Percentiles rank a stretch among this genome's conserved stretches.
Conservation (phyloP, 768 basidiomycete genomes). For the Lentinula detonsa region DNA sequence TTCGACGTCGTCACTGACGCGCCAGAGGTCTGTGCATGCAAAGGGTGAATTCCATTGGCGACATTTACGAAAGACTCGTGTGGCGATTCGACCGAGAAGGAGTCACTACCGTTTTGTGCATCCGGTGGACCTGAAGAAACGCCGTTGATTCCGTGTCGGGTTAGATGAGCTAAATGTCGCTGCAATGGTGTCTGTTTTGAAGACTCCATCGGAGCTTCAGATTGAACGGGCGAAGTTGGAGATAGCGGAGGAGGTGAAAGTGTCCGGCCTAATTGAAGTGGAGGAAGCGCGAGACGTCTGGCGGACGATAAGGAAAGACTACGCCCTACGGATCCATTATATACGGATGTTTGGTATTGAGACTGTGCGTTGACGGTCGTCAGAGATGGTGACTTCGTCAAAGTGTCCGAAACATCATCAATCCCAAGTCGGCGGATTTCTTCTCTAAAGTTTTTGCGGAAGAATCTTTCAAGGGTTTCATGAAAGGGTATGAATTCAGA, state of each 20-base stretch:
- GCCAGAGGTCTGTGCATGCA: constrained; percentile 38
- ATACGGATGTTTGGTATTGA: constrained; percentile 41
- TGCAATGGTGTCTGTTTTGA: constrained; percentile 71
- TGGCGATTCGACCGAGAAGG: constrained; percentile 59
- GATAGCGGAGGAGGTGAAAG: constrained; percentile 39
- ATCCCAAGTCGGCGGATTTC: constrained; percentile 70
- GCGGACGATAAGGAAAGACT: constrained; percentile 42
- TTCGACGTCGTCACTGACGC: constrained; percentile 60
- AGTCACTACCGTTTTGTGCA: constrained; percentile 43
- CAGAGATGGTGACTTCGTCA: constrained; percentile 30
- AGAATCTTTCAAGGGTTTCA: constrained; percentile 80
- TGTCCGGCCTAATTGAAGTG: constrained; percentile 45
- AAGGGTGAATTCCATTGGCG: constrained; percentile 56
- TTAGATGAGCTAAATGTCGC: constrained; percentile 73
- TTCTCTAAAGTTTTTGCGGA: constrained; percentile 78
- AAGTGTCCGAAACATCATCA: constrained; percentile 46
- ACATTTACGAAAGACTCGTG: constrained; percentile 75
- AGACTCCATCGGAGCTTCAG: constrained; percentile 15
- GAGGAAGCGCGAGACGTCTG: constrained; percentile 40
- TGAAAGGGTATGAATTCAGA: constrained; percentile 92
- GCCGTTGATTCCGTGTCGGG: constrained; percentile 78
- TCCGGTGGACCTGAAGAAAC: constrained; percentile 67
- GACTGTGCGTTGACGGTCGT: constrained; percentile 26
- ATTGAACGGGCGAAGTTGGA: constrained; percentile 26
- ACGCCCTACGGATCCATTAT: constrained; percentile 43